Evolutionary conservation across 768 basidiomycete species (phyloP), one percentile per base, ranked within the genome.

Genomic region (Cubamyces lactineus): DNA sequence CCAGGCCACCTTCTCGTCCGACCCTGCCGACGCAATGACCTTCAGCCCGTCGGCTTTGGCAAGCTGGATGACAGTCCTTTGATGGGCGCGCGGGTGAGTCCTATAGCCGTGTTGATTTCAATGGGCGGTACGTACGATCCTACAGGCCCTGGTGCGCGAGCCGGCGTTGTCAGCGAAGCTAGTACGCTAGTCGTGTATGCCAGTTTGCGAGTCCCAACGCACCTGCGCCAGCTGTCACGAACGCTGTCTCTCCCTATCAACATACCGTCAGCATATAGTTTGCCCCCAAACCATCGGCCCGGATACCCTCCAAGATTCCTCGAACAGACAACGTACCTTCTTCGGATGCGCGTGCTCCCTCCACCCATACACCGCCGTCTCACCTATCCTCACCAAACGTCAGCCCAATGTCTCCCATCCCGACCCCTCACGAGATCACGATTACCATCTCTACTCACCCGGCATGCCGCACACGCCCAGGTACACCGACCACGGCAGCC

Each of bases 1-100:
- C 67, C 81, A 88, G 3, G 77, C 70, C 6, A 91, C 86, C 72
- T 92, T 91, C 53, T 88, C 86, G n/a, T 91, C 87, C 0, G 84
- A 82, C 1, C 91, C 88, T 0, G 87, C 86, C 0, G 85, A 88
- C 0, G 82, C 86, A 50, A 92, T 87, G 41, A 91, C 89, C 66
- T 86, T 87, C 42, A 79, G 62, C 0, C 81, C 81, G 0, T 74
- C 70, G 0, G 64, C 66, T 62, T 80, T 80, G 21, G 80, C 79
- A 17, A 81, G 64, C 69, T 82, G 79, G 30, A 76, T 71, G 49
- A 80, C 78, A 3, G 64, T 68, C 5, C 66, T 67, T 40, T 9
- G 17, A 11, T 28, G 7, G 7, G 4, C 28, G 28, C 7, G 4
- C 28, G 7, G 28, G 7, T 28, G 28, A 28, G 28, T 28, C 28